Evolutionary conservation across 805 yeast genomes (phyloP), one percentile per base, ranked within the genome.

Genomic region (Komagataella kurtzmanii): DNA sequence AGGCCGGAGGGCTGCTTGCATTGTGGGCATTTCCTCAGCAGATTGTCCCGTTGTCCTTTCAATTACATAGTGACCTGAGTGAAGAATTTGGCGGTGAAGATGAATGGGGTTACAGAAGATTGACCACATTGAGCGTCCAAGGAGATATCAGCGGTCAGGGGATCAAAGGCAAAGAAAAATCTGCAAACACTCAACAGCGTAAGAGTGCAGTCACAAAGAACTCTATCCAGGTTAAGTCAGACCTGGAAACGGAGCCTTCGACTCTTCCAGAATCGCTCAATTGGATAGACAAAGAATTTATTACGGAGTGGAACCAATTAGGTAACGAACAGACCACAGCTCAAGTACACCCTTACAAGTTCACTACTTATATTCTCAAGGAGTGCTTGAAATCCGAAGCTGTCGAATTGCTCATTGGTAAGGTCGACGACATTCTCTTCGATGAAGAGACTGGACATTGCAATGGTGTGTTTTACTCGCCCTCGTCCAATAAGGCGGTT

Each of bases 11-110:
- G 0, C 72, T 91, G 49, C 68, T 91, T 50, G 97, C 98, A 1
- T 75, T 86, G 19, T 90, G 97, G 95, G 98, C 98, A 0, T 93
- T 93, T 66, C 99, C 99, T 0, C 89, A 85, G 59, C 96, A 88
- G 65, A 80, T 91, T 50, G 98, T 89, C 6, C 93, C 96, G 0
- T 71, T 91, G 51, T 83, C 95, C 49, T 93, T 89, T 68, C 77
- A 79, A 56, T 73, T 91, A 55, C 99, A 91, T 68, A 88, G 84
- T 60, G 84, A 89, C 54, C 73, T 91, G 47, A 79, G 95, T 6
- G 81, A 83, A 53, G 75, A 80, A 67, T 87, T 80, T 65, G 76
- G 81, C 57, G 99, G 99, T n/a, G 89, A 72, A 48, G 73, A 75
- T 45, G 85, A 84, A 58, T 91, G 98, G 98, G 98, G 95, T 23